These are phyloP conservation scores for Aegle marmelos DNA, from an alignment of 345 rosid genomes.

Conservation along the genomic window DNA sequence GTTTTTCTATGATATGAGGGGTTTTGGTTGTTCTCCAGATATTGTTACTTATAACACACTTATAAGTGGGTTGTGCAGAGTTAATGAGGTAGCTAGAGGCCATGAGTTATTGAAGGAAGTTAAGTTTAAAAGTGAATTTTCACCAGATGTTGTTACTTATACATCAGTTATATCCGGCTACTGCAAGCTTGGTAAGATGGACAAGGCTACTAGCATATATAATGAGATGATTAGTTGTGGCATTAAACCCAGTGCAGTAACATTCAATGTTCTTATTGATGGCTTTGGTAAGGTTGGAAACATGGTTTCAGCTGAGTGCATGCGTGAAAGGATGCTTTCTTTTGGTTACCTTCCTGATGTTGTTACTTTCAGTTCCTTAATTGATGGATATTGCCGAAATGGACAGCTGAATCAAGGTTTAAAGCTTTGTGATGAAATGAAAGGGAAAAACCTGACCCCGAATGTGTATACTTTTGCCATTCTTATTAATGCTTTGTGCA, in stretches of 20 bases:
- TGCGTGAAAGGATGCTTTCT: constrained; percentile 49
- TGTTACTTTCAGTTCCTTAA: constrained; percentile 76
- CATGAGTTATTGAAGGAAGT: constrained; percentile 46
- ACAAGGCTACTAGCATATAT: constrained; percentile 53
- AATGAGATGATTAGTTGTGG: constrained; percentile 59
- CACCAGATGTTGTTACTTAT: constrained; percentile 64
- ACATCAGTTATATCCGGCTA: constrained; percentile 71
- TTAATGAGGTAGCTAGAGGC: constrained; percentile 52
- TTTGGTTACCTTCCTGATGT: constrained; percentile 60
- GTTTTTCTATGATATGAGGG: constrained; percentile 51
- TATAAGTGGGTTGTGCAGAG: constrained; percentile 68
- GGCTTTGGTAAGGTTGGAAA: constrained; percentile 75
- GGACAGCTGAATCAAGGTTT: constrained; percentile 62
- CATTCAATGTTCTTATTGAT: constrained; percentile 79
- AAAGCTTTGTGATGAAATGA: constrained; percentile 71
- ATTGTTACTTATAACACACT: constrained; percentile 68
- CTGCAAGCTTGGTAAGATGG: constrained; percentile 69
- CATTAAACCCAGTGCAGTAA: constrained; percentile 47
- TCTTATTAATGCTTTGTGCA: constrained; percentile 70
- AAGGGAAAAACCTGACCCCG: constrained; percentile 47
- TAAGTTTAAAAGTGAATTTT: constrained; percentile 30
- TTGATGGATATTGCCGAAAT: constrained; percentile 78
- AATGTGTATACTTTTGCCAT: constrained; percentile 69
- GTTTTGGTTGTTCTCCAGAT: constrained; percentile 64
- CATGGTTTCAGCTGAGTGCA: constrained; percentile 43